Conservation (phyloP, 2,329 filamentous ascomycete species). For the Ophiocordyceps unilateralis region DNA sequence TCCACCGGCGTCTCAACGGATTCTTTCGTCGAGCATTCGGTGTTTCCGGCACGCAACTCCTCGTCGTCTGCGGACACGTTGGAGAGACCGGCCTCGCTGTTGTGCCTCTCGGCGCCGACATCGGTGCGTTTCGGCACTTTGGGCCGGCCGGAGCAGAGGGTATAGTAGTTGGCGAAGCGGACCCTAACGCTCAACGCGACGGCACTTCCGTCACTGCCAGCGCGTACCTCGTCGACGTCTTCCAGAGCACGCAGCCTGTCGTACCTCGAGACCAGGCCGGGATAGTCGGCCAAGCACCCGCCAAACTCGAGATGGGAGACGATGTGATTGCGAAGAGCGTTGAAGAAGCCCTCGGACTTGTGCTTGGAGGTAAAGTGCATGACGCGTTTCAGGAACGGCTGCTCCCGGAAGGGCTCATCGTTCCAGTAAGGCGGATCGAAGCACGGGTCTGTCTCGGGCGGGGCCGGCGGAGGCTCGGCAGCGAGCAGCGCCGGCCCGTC, state of each 20-base stretch:
- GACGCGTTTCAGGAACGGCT: constrained; percentile 50
- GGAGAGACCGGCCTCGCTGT: neutral
- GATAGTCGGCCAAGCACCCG: constrained; percentile 60
- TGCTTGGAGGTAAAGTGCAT: constrained; percentile 73
- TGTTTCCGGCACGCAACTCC: neutral
- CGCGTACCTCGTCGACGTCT: constrained; percentile 40
- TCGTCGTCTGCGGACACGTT: neutral
- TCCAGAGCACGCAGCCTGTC: constrained; percentile 52
- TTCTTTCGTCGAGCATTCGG: too few relatives aligned
- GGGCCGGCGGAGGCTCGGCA: constrained; percentile 3
- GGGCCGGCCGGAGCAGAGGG: constrained; percentile 57
- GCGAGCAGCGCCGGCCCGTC: constrained; percentile 1
- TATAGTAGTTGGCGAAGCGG: constrained; percentile 82
- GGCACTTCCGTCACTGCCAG: constrained; percentile 7
- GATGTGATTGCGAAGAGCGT: constrained; percentile 56
- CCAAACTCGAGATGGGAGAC: constrained; percentile 74
- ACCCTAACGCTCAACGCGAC: constrained; percentile 38
- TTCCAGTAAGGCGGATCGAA: constrained; percentile 66
- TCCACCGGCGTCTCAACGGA: too few relatives aligned
- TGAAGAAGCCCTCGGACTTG: constrained; percentile 46
- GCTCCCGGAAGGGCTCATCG: constrained; percentile 50
- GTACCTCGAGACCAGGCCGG: constrained; percentile 53
- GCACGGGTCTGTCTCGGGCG: constrained; percentile 32
- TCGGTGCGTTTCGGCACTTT: constrained; percentile 22
- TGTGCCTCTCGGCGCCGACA: neutral